Evolutionary conservation across 1,139 yeast species (phyloP), one percentile per base, ranked within the genome.

Genomic region (Pichia sp.): DNA sequence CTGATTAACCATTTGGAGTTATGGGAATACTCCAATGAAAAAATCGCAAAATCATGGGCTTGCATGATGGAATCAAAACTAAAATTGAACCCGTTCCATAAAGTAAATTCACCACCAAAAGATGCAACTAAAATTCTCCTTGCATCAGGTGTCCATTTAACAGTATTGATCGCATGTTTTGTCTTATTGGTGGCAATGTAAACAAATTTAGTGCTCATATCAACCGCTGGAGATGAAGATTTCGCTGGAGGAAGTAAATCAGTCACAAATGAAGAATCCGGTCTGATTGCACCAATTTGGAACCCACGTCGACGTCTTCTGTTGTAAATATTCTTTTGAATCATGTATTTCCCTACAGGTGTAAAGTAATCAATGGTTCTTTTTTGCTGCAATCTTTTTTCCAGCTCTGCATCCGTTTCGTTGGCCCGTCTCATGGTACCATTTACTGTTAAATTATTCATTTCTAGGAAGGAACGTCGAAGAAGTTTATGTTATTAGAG

Each of bases 51-150:
- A 61, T 94, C 98, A 65, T 94, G 98, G 1, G 98, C 97, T 68
- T 92, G 98, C 94, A 90, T 92, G 54, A 94, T 88, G 43, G 96
- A 86, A 63, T 92, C 99, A 60, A 92, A 90, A 60, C 87, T 88
- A 67, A 92, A 92, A 5, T 95, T 84, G 74, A 85, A 77, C 11
- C 97, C 97, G 62, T 90, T 90, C 98, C 98, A 92, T 38, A 92
- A 70, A 5, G 98, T 90, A 64, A 92, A 90, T 61, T 92, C 99
- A 33, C 99, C 99, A 51, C 88, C 79, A 65, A 85, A 88, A 23
- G 95, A 80, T 0, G 95, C 95, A 6, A 95, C 95, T 43, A 92
- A 72, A 48, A 94, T 69, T 52, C 98, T 69, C 53, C 97, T 72
- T 0, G 97, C 97, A 55, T 90, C 97, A 0, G 97, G 97, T 0